Base-by-base conservation (phyloP, 306 rosid genomes). In the Citrullus colocynthis region DNA sequence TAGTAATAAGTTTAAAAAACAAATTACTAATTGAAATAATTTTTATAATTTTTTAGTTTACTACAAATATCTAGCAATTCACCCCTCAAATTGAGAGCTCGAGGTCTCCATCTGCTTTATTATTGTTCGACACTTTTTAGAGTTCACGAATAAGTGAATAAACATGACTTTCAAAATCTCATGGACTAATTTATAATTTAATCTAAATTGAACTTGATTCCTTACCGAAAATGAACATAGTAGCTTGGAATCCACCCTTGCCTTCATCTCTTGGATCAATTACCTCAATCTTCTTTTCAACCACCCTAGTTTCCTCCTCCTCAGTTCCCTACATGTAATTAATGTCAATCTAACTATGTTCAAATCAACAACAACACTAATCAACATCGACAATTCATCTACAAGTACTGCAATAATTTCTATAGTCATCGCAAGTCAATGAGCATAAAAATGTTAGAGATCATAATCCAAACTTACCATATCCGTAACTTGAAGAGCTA, bases 181-280 rank as follows among this genome's bases (percentile, higher is more conserved):
- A 1, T 1, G 0, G 4, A 58, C 64, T 11, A 9, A 58, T 21
- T 11, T 56, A 1, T 7, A 56, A n/a, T 56, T 56, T 56, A n/a
- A 8, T 13, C 2, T 57, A 1, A 32, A 0, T 57, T 58, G 6
- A 58, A 58, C 63, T 21, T 4, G 4, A 37, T 28, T 21, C 55
- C 84, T 76, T 85, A 92, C 97, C 96, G 37, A 90, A 92, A 52
- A 92, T 85, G 76, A 90, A 92, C 79, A 83, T 82, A 74, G 91
- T 82, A 74, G 97, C 96, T 15, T 83, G 82, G 70, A 87, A 92
- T 80, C 97, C 97, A 6, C 97, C 97, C 80, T 86, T 88, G 8
- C n/a, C 78, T 56, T 81, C 78, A 81, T 76, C 81, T 85, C 76
- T 83, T 34, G 59, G 77, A 17, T 36, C 48, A 8, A 87, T 41